Evolutionary conservation across 2,329 filamentous ascomycete genomes (phyloP).

Genomic region (Endothia cerciana): DNA sequence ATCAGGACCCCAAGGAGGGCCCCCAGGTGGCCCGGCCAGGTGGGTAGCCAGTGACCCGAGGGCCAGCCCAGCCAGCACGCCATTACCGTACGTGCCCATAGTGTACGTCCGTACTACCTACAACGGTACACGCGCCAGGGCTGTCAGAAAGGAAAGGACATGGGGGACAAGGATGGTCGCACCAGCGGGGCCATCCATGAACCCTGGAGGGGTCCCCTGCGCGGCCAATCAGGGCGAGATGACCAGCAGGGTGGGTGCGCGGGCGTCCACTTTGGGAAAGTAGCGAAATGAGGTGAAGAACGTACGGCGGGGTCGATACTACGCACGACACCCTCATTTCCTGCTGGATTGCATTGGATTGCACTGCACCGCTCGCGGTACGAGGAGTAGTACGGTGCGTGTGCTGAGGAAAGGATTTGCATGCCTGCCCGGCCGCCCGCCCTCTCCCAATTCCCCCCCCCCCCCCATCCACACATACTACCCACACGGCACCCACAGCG

Average conservation of each 20-base stretch:
- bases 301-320: conserved; percentile 4
- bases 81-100: too few relatives aligned
- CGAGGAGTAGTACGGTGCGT: background rate
- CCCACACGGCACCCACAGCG: conserved; percentile 4
- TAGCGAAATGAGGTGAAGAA: conserved; percentile 15
- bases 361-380: background rate
- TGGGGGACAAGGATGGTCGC: background rate
- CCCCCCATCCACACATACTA: background rate
- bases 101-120: too few relatives aligned
- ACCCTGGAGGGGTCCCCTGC: background rate
- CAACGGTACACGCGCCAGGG: background rate
- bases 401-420: background rate
- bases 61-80: background rate
- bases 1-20: background rate
- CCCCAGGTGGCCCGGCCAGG: background rate
- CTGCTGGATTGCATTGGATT: conserved; percentile 3
- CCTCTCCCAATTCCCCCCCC: background rate
- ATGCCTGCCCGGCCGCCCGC: background rate
- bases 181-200: background rate
- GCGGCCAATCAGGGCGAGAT: background rate
- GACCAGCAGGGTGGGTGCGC: conserved; percentile 5
- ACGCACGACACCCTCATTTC: conserved; percentile 17
- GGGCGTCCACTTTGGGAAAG: conserved; percentile 17
- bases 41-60: background rate
- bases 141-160: background rate